phyloP scores from a whole-genome alignment of 805 yeast species.

The Naumovozyma baii region DNA sequence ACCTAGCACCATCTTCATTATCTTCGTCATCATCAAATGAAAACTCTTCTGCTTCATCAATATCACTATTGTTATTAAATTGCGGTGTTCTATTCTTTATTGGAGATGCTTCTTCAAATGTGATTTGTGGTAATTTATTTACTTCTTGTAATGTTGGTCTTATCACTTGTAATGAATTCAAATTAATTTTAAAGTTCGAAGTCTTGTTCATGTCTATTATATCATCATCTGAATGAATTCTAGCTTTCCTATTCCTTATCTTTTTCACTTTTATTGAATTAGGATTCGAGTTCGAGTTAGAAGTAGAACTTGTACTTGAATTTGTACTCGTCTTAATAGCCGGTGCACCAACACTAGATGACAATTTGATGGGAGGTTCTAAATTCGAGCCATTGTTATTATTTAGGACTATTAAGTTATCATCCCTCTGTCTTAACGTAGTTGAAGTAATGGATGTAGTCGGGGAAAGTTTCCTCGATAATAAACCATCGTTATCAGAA shows the following conservation, averaged over 20 bases:
- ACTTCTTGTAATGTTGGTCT: background rate
- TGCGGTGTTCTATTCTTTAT: background rate
- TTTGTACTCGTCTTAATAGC: background rate
- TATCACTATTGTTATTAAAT: constrained; percentile 1
- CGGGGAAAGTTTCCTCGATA: background rate
- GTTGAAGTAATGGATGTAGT: background rate
- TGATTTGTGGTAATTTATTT: constrained; percentile 6
- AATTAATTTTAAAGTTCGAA: background rate
- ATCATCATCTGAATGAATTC: constrained; percentile 26
- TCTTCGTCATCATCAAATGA: background rate
- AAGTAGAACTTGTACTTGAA: background rate
- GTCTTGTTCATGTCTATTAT: constrained; percentile 12
- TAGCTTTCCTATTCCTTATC: constrained; percentile 20
- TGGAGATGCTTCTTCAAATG: constrained; percentile 3
- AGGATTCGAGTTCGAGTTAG: background rate
- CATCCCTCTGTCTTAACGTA: background rate
- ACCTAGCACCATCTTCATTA: constrained; percentile 8
- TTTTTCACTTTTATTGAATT: constrained; percentile 7
- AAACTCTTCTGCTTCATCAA: background rate
- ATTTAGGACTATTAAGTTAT: background rate
- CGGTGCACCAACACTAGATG: background rate
- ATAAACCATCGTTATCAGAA: background rate
- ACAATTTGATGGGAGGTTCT: background rate
- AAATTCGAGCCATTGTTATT: background rate
- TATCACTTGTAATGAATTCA: background rate